A percentile compares a stretch with the other conserved stretches of the same genome.
Conservation (phyloP, 495 filamentous ascomycete species). For the Rostrohypoxylon terebratum region DNA sequence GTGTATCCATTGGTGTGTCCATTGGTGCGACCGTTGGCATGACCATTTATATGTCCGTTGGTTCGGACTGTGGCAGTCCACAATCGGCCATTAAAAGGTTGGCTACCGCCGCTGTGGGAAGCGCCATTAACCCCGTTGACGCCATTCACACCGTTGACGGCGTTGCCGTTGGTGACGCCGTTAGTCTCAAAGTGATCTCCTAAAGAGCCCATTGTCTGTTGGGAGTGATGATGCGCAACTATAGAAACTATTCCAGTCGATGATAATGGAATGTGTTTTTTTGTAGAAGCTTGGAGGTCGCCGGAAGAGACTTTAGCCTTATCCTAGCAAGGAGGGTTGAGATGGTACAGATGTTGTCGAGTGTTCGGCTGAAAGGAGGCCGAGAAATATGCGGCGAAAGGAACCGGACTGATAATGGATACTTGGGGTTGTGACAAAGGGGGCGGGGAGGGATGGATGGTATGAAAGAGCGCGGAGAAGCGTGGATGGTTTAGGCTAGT, state of each 20-base stretch:
- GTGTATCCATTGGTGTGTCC: slow-evolving; percentile 30
- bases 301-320: slow-evolving; percentile 44
- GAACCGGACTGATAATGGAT: slow-evolving; percentile 26
- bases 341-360: slow-evolving; percentile 28
- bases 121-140: slow-evolving; percentile 27
- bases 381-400: slow-evolving; percentile 23
- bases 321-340: slow-evolving; percentile 45
- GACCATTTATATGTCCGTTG: slow-evolving; percentile 36
- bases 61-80: not conserved
- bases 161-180: slow-evolving; percentile 11
- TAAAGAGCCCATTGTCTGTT: slow-evolving; percentile 24
- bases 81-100: slow-evolving; percentile 8
- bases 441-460: slow-evolving; percentile 20
- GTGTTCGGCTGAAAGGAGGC: slow-evolving; percentile 38
- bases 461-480: slow-evolving; percentile 16
- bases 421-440: slow-evolving; percentile 20
- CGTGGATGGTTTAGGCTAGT: slow-evolving; percentile 20
- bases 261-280: slow-evolving; percentile 2
- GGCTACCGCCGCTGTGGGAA: slow-evolving; percentile 11
- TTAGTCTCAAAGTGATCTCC: slow-evolving; percentile 33
- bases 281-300: slow-evolving; percentile 26
- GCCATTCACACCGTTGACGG: slow-evolving; percentile 17
- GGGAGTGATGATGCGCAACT: slow-evolving; percentile 25
- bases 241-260: not conserved
- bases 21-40: slow-evolving; percentile 11